Evolutionary conservation across 2,329 filamentous ascomycete species (phyloP).

Genomic region (Verticillium dahliae): DNA sequence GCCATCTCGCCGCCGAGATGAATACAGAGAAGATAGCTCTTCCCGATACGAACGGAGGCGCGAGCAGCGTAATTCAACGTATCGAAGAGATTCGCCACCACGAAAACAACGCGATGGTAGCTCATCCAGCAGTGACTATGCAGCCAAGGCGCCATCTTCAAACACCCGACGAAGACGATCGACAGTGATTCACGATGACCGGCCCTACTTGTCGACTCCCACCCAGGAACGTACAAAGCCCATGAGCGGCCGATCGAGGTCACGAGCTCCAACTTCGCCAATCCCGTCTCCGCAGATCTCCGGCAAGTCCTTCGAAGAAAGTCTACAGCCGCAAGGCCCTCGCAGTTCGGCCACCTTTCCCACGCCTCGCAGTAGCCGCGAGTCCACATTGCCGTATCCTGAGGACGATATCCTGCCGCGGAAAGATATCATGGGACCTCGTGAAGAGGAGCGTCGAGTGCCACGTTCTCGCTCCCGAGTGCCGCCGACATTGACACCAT

Average conservation of each 20-base stretch:
- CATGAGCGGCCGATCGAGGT: slow-evolving; percentile 18
- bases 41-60: slow-evolving; percentile 12
- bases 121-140: slow-evolving; percentile 32
- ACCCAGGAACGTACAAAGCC: slow-evolving; percentile 8
- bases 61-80: slow-evolving; percentile 19
- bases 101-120: slow-evolving; percentile 12
- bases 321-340: slow-evolving; percentile 9
- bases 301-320: slow-evolving; percentile 7
- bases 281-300: slow-evolving; percentile 21
- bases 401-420: slow-evolving; percentile 20
- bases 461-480: slow-evolving; percentile 17
- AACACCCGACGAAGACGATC: slow-evolving; percentile 25
- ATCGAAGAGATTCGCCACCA: slow-evolving; percentile 17
- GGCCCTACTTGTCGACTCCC: slow-evolving; percentile 13
- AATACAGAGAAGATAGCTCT: slow-evolving; percentile 7
- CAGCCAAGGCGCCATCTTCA: slow-evolving; percentile 19
- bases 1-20: slow-evolving; percentile 15
- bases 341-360: slow-evolving; percentile 25
- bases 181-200: slow-evolving; percentile 27
- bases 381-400: slow-evolving; percentile 18
- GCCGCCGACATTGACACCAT: slow-evolving; percentile 7
- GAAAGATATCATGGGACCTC: slow-evolving; percentile 8
- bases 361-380: slow-evolving; percentile 5
- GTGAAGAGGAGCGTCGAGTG: slow-evolving; percentile 5
- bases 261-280: slow-evolving; percentile 25